Evolutionary conservation across 1,139 yeast species (phyloP), one percentile per base, ranked within the genome.

Genomic region (Candida dubliniensis): DNA sequence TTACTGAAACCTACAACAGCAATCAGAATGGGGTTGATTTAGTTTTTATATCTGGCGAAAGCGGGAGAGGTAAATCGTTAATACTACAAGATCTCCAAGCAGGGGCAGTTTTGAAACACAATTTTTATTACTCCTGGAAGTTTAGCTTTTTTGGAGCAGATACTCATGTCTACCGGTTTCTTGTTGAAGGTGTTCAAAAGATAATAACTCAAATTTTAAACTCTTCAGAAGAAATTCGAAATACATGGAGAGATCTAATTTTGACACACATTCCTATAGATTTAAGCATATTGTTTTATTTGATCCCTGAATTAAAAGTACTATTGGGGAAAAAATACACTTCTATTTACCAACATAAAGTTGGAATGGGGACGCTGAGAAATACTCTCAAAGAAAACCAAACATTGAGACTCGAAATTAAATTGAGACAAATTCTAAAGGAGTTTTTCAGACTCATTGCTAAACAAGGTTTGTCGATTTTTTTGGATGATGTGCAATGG

Each of bases 401-500:
- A 34, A 51, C 58, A 1, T 51, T 58, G 30, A 62, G 59, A 45
- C 46, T 63, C 34, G 83, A 78, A 47, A 50, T 76, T 42, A 63
- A 71, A 45, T 69, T 74, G 52, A 65, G 76, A 46, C 71, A 68
- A 45, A 65, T 74, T 13, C 63, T 79, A 43, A 77, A 76, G 47
- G 57, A 67, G 10, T 55, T 79, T 33, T 71, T 70, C 45, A 66
- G 71, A 25, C 54, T 78, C 8, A 64, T 77, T 44, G 74, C 76
- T 4, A 55, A 59, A 14, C 68, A 66, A 23, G 80, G 79, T 1
- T 57, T 77, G 42, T 76, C 81, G 0, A 55, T 77, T 2, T 67
- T 74, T 42, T 59, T 76, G 34, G 82, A 78, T 52, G 81, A 78
- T 56, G 56, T 75, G 29, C 80, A 78, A 43, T 73, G 75, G 71